These are phyloP conservation scores for Craspedostauros australis DNA, from an alignment of 108 stramenopile genomes.

Conservation along the genomic window DNA sequence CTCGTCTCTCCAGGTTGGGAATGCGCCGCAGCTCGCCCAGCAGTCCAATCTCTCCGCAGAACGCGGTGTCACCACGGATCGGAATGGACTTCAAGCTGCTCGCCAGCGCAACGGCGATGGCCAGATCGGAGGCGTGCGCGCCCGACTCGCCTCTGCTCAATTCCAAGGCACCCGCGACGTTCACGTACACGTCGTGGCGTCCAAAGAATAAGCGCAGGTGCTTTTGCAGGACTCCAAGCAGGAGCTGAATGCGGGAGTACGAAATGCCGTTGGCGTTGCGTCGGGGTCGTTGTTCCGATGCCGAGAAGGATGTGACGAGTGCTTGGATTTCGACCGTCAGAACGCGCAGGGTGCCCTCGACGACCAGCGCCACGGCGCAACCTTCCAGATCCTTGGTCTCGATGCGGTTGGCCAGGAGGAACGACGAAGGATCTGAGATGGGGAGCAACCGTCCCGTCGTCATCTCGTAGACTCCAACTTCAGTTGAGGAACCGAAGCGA, in stretches of 20 bases:
- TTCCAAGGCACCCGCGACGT: slow-evolving; percentile 75
- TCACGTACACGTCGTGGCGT: slow-evolving; percentile 79
- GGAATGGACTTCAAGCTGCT: slow-evolving; percentile 72
- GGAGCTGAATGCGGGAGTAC: slow-evolving; percentile 61
- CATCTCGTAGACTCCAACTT: slow-evolving; percentile 90
- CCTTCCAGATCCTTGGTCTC: slow-evolving; percentile 69
- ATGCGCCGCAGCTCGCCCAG: slow-evolving; percentile 84
- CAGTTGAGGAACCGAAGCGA: slow-evolving; percentile 84
- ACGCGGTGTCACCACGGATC: slow-evolving; percentile 87
- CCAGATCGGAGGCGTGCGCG: slow-evolving; percentile 61
- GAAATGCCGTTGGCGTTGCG: slow-evolving; percentile 78
- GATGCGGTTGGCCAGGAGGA: slow-evolving; percentile 60
- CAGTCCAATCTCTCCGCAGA: slow-evolving; percentile 92
- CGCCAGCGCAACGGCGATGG: slow-evolving; percentile 75
- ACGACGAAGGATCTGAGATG: slow-evolving; percentile 72
- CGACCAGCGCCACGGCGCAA: slow-evolving; percentile 74
- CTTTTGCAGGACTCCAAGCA: slow-evolving; percentile 90
- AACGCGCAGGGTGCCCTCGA: slow-evolving; percentile 82
- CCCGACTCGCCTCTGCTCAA: slow-evolving; percentile 23
- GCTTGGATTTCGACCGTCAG: slow-evolving; percentile 74
- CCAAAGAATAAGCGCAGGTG: slow-evolving; percentile 69
- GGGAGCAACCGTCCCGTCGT: slow-evolving; percentile 57
- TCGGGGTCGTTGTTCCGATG: slow-evolving; percentile 33
- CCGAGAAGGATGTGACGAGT: slow-evolving; percentile 28
- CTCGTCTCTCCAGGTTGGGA: slow-evolving; percentile 60